Evolutionary conservation across 2,329 filamentous ascomycete genomes (phyloP).

Genomic region (Pseudogymnoascus sp.): DNA sequence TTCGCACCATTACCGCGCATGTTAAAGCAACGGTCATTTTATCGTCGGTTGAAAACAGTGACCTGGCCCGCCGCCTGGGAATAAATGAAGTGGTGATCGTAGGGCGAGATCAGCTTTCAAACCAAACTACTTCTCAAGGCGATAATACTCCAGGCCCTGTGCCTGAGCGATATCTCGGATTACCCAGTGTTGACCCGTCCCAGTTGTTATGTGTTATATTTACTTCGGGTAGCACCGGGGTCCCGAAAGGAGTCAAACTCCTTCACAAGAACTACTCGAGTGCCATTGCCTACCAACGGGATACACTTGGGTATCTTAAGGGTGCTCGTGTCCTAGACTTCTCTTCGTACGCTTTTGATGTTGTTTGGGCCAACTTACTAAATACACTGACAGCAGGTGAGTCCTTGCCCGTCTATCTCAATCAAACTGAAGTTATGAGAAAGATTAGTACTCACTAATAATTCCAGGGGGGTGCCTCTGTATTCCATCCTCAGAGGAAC

Average conservation of each 20-base stretch:
- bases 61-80: background rate
- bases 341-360: constrained; percentile 16
- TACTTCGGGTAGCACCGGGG: constrained; percentile 16
- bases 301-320: background rate
- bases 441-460: background rate
- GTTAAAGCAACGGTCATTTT: background rate
- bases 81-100: background rate
- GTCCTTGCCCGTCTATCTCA: background rate
- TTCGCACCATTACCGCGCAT: background rate
- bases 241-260: constrained; percentile 13
- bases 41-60: background rate
- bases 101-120: background rate
- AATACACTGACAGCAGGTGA: constrained; percentile 10
- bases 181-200: background rate
- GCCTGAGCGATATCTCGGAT: background rate
- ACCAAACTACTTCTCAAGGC: background rate
- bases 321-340: constrained; percentile 11
- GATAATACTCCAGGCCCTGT: background rate
- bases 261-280: constrained; percentile 6
- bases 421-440: background rate
- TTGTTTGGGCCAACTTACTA: constrained; percentile 14
- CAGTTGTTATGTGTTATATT: constrained; percentile 7
- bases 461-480: constrained; percentile 13
- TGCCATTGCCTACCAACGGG: background rate
- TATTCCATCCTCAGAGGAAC: constrained; percentile 17